Conservation (phyloP, 2,329 filamentous ascomycete genomes). For the Apiospora aurea region DNA sequence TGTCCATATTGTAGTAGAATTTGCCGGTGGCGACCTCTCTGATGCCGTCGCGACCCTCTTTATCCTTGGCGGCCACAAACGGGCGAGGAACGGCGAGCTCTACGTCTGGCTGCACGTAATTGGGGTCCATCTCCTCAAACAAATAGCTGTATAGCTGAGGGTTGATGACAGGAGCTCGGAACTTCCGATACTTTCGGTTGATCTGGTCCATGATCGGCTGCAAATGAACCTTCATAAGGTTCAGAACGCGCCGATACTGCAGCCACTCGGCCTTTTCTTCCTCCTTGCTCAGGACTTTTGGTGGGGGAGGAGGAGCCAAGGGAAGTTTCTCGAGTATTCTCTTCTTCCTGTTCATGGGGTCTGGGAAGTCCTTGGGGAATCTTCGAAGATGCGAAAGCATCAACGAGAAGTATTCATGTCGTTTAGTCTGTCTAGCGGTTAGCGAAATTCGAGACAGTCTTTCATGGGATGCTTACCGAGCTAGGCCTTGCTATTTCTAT, state of each 20-base stretch:
- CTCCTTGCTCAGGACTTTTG: constrained; percentile 73
- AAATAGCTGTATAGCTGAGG: constrained; percentile 79
- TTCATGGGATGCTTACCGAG: constrained; percentile 54
- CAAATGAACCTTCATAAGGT: constrained; percentile 85
- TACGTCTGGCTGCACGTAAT: constrained; percentile 67
- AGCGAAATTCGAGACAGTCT: neutral
- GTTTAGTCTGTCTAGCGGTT: constrained; percentile 54
- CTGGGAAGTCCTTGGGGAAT: constrained; percentile 84
- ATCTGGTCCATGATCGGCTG: constrained; percentile 98
- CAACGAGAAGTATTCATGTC: constrained; percentile 80
- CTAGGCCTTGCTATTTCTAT: constrained; percentile 74
- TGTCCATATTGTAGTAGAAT: constrained; percentile 91
- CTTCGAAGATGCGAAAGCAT: constrained; percentile 81
- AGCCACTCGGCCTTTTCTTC: constrained; percentile 83
- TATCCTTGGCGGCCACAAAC: constrained; percentile 81
- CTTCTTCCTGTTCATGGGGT: constrained; percentile 86
- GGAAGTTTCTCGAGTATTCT: constrained; percentile 80
- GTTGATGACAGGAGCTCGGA: constrained; percentile 80
- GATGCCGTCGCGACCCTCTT: constrained; percentile 78
- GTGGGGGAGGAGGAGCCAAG: constrained; percentile 75
- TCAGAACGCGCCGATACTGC: constrained; percentile 82
- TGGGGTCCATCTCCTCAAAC: constrained; percentile 82
- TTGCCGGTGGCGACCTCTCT: constrained; percentile 78
- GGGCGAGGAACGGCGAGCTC: constrained; percentile 68
- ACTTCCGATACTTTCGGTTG: constrained; percentile 87